phyloP scores from a whole-genome alignment of 2,329 filamentous ascomycete species.

The Zalaria obscura region DNA sequence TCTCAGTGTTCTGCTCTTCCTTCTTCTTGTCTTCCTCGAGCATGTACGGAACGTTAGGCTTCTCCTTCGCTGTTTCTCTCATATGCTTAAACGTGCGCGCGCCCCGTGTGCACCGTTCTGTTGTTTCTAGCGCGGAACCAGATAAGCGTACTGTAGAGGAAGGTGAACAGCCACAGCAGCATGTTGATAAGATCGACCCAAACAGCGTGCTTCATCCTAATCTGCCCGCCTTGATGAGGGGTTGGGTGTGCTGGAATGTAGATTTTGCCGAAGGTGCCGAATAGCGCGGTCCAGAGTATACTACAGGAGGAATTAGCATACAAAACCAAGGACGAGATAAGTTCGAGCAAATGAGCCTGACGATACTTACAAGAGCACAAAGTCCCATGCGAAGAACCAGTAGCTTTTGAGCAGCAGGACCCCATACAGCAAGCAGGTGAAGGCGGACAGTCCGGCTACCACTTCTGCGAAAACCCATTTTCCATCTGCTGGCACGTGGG shows the following conservation, averaged over 20 bases:
- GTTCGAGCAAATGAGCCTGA: background rate
- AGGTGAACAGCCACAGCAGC: slow-evolving; percentile 59
- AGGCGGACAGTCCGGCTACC: slow-evolving; percentile 49
- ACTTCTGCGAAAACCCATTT: slow-evolving; percentile 74
- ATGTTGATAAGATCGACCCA: slow-evolving; percentile 50
- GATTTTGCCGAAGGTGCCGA: slow-evolving; percentile 71
- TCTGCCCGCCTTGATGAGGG: slow-evolving; percentile 40
- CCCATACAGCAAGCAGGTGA: slow-evolving; percentile 48
- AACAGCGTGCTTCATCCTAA: slow-evolving; percentile 73
- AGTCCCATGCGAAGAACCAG: slow-evolving; percentile 53
- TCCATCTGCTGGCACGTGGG: slow-evolving; percentile 39
- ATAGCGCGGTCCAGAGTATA: slow-evolving; percentile 67
- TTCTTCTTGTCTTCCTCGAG: too few relatives aligned
- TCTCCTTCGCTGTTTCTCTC: too few relatives aligned
- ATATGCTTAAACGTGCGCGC: slow-evolving; percentile 29
- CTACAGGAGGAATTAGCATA: slow-evolving; percentile 9
- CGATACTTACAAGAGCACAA: slow-evolving; percentile 42
- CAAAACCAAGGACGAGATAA: background rate
- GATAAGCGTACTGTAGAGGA: slow-evolving; percentile 39
- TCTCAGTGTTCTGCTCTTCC: too few relatives aligned
- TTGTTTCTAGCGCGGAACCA: slow-evolving; percentile 44
- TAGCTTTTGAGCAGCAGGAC: slow-evolving; percentile 43
- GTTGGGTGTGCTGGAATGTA: slow-evolving; percentile 55
- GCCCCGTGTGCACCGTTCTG: slow-evolving; percentile 43
- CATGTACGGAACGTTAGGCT: too few relatives aligned